Evolutionary conservation across 768 basidiomycete genomes (phyloP).

Genomic region (Hypholoma sublateritium): DNA sequence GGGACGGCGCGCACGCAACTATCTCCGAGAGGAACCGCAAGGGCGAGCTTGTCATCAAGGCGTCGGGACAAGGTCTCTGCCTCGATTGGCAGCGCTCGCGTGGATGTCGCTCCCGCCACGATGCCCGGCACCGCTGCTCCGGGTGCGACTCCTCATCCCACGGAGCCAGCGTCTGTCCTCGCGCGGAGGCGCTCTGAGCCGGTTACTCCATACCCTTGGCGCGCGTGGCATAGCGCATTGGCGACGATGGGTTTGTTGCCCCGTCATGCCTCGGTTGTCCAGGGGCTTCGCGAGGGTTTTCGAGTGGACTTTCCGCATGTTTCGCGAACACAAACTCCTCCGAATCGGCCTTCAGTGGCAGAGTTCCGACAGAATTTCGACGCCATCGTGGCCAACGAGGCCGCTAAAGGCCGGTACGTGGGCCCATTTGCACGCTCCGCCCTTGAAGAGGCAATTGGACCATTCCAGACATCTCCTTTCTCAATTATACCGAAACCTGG

Average conservation of each 20-base stretch:
- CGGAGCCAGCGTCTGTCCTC: conserved; percentile 40
- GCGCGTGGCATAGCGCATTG: not conserved
- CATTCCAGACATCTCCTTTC: conserved; percentile 37
- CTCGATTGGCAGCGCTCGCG: conserved; percentile 28
- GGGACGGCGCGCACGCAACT: conserved; percentile 20
- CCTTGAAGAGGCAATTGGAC: conserved; percentile 27
- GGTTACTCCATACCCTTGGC: not conserved
- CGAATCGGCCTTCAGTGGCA: conserved; percentile 24
- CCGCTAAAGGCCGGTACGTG: conserved; percentile 22
- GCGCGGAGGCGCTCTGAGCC: conserved; percentile 16
- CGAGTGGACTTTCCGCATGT: conserved; percentile 27
- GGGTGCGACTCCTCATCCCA: conserved; percentile 37
- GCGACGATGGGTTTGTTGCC: not conserved
- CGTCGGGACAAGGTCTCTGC: conserved; percentile 27
- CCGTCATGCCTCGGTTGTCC: conserved; percentile 6
- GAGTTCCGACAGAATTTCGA: conserved; percentile 8
- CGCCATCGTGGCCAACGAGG: conserved; percentile 16
- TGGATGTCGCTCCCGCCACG: conserved; percentile 28
- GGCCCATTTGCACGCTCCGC: conserved; percentile 24
- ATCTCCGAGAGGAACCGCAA: conserved; percentile 15
- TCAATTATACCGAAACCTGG: conserved; percentile 31
- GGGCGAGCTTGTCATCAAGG: conserved; percentile 18
- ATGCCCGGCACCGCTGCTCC: conserved; percentile 37
- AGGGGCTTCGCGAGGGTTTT: conserved; percentile 25
- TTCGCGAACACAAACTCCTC: conserved; percentile 21